Evolutionary conservation across 2,329 filamentous ascomycete species (phyloP).

Genomic region (Botrytis deweyae): DNA sequence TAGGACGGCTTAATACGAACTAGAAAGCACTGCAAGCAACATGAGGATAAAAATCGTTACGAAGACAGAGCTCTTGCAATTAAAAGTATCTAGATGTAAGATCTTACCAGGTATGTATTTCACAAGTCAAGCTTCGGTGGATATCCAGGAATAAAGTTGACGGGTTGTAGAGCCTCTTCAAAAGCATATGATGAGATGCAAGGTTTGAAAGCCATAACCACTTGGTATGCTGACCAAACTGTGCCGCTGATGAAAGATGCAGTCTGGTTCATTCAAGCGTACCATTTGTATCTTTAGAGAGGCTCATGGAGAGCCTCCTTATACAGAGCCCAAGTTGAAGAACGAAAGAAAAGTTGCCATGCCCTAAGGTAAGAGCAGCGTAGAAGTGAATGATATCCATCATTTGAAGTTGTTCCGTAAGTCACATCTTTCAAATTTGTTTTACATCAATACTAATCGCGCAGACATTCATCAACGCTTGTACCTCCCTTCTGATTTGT

Average conservation of each 20-base stretch:
- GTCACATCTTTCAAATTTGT: not conserved
- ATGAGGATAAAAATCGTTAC: not conserved
- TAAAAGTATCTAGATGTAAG: not conserved
- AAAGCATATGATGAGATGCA: not conserved
- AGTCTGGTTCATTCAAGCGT: no score
- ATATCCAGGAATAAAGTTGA: no score
- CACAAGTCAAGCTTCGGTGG: not conserved
- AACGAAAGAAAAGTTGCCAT: not conserved
- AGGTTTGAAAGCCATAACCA: not conserved
- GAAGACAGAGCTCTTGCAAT: not conserved
- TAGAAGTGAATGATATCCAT: no score
- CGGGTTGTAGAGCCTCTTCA: no score
- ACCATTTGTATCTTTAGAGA: not conserved
- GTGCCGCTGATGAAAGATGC: not conserved
- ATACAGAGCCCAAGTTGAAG: not conserved
- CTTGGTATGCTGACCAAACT: not conserved
- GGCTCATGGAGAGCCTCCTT: no score
- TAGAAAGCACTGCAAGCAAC: not conserved
- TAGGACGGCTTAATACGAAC: not conserved
- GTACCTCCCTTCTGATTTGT: not conserved
- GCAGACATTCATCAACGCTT: not conserved
- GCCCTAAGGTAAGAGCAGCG: not conserved
- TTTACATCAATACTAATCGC: not conserved
- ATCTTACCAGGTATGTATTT: not conserved
- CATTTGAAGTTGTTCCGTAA: no score